phyloP scores from a whole-genome alignment of 768 basidiomycete species.

The Xerocomellus chrysenteron region DNA sequence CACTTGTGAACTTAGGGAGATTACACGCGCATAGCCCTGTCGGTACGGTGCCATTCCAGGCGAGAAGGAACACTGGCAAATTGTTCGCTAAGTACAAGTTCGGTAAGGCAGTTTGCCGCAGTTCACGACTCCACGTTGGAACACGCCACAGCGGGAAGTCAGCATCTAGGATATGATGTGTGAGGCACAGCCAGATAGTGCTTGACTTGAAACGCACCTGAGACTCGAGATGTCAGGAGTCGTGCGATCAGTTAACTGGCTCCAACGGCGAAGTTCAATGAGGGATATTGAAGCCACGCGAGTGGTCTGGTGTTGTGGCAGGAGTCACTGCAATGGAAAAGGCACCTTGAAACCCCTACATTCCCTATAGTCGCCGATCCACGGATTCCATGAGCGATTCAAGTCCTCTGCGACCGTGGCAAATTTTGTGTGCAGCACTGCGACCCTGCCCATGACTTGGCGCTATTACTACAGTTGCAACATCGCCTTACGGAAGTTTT shows the following conservation, averaged over 20 bases:
- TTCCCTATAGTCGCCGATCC: slow-evolving; percentile 14
- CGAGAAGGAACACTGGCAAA: slow-evolving; percentile 2
- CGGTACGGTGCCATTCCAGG: slow-evolving; percentile 5
- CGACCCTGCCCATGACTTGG: background rate
- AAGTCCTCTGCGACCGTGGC: background rate
- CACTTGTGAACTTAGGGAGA: slow-evolving; percentile 16
- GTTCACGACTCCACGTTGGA: slow-evolving; percentile 6
- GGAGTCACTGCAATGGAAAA: background rate
- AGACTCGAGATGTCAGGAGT: background rate
- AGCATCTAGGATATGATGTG: background rate
- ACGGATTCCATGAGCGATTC: slow-evolving; percentile 3
- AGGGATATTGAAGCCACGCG: background rate
- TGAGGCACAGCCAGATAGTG: background rate
- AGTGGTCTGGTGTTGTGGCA: background rate
- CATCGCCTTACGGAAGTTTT: slow-evolving; percentile 8
- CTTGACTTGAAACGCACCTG: background rate
- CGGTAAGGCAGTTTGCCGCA: background rate
- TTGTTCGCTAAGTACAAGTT: background rate
- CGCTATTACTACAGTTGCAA: background rate
- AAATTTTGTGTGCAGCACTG: background rate
- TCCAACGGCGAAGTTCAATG: background rate
- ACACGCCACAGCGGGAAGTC: background rate
- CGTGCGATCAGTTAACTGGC: background rate
- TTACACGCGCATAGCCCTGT: slow-evolving; percentile 19
- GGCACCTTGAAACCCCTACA: background rate